Base-by-base conservation (phyloP, 257 asterid species). In the Handroanthus guayacan region DNA sequence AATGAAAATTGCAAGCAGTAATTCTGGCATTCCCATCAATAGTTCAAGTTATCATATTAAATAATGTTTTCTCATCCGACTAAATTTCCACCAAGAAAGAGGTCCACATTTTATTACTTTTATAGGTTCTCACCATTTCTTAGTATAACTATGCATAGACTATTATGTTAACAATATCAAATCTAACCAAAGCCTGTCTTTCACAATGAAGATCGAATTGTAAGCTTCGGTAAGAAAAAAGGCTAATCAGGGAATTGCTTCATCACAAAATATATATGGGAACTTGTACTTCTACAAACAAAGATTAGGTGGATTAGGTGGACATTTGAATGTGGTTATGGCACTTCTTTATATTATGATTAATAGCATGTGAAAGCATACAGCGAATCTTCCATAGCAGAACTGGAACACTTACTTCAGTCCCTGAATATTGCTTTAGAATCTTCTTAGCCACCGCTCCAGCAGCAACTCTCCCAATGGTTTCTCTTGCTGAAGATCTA, bases 391-490 rank as follows among this genome's bases (percentile, higher is more conserved):
- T 62, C n/a, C 77, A 31, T 50, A 51, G 43, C 13, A 52, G 62
- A 73, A 62, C 51, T 44, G 14, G 43, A 62, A 74, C 60, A 67
- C 91, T 72, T 76, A 92, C 99, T 89, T 95, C 97, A 54, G 92
- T 85, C 76, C 93, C 96, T 9, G 95, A 86, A 76, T 84, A 84
- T 75, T 75, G 88, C 82, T 88, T 89, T 64, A 95, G 84, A 83
- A 95, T 91, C 82, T 95, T 93, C 93, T 93, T 93, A 50, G 99
- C 99, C 48, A 95, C 88, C 74, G 97, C 99, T 89, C 99, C 99
- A 47, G 98, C 97, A 37, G 95, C 97, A 87, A 95, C 99, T 81
- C 99, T 93, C 52, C 97, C 99, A 31, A 95, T 91, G 70, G 99
- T 95, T 89, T 95, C 99, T 84, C 99, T 87, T 60, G 99, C 99